Base-by-base conservation (phyloP, 2,329 filamentous ascomycete genomes). In the Penicillium palitans region DNA sequence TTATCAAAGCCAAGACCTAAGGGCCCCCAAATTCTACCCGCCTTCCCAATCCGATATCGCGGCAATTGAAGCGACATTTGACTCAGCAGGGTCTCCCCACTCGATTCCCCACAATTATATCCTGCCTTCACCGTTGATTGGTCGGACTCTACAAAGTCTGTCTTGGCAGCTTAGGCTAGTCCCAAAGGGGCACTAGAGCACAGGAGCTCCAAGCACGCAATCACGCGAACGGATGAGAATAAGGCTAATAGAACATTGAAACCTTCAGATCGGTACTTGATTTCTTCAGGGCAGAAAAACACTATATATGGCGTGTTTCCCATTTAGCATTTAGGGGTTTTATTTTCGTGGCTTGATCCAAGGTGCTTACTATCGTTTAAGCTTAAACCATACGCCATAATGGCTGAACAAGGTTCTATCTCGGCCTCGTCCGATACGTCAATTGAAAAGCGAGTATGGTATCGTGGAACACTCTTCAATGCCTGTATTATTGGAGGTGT, bases 401-500 rank as follows among this genome's bases (percentile, higher is more conserved):
- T 67, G 65, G 48, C 57, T 10, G 59, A 64, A 37, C 46, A 49
- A 52, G 57, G 42, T 21, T 58, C 64, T 21, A 42, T 51, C 13
- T 61, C 60, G 53, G 59, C 35, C 29, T 57, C 58, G n/a, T 52
- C 61, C 50, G 52, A 60, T 39, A 24, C 37, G 7, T 37, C 19
- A 3, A 19, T 29, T 25, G 55, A 51, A 19, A 61, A 63, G 21
- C 60, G 63, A 29, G 37, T 58, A 42, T 84, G 82, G 81, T 81
- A 83, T 61, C 79, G 76, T 52, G 77, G 76, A 2, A 83, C 80
- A 0, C 74, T 84, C 1, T 83, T 83, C 74, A 82, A 84, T 65
- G 81, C 81, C 40, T 79, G 79, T 48, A 73, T 84, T 17, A 82
- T 83, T 46, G 82, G 82, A 13, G 75, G 73, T 15, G 81, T 83